Evolutionary conservation across 495 filamentous ascomycete genomes (phyloP).

Genomic region (Cryomyces antarcticus): DNA sequence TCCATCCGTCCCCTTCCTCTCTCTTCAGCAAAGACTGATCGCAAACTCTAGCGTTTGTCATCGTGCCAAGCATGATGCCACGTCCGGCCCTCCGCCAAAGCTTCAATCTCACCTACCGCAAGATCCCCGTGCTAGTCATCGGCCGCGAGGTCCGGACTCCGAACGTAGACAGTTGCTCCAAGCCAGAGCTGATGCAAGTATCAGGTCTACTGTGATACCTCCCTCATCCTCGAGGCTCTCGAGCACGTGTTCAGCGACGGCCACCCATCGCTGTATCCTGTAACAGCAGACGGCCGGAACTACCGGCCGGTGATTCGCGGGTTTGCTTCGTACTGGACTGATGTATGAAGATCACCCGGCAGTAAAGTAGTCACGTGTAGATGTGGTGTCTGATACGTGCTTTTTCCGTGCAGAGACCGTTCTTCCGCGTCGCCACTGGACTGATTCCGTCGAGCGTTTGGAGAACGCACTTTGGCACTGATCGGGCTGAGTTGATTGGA

Average conservation of each 20-base stretch:
- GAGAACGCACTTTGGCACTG: slow-evolving; percentile 12
- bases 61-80: slow-evolving; percentile 14
- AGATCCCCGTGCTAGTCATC: slow-evolving; percentile 17
- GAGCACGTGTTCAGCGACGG: slow-evolving; percentile 7
- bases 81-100: slow-evolving; percentile 10
- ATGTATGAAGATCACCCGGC: neutral
- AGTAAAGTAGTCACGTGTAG: no score
- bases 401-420: slow-evolving; percentile 1
- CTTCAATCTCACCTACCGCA: slow-evolving; percentile 16
- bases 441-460: slow-evolving; percentile 16
- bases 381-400: no score
- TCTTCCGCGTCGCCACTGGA: slow-evolving; percentile 16
- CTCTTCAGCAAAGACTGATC: neutral
- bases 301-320: slow-evolving; percentile 8
- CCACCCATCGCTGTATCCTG: slow-evolving; percentile 8
- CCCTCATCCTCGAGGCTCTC: slow-evolving; percentile 15
- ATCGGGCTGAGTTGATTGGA: slow-evolving; percentile 13
- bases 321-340: slow-evolving; percentile 9
- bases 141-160: slow-evolving; percentile 5
- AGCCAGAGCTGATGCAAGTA: no score
- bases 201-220: slow-evolving; percentile 15
- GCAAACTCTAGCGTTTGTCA: slow-evolving; percentile 5
- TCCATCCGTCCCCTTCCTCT: neutral
- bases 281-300: slow-evolving; percentile 2
- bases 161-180: no score